These are phyloP conservation scores for Aphanomyces stellatus DNA, from an alignment of 352 stramenopile species.

Conservation along the genomic window DNA sequence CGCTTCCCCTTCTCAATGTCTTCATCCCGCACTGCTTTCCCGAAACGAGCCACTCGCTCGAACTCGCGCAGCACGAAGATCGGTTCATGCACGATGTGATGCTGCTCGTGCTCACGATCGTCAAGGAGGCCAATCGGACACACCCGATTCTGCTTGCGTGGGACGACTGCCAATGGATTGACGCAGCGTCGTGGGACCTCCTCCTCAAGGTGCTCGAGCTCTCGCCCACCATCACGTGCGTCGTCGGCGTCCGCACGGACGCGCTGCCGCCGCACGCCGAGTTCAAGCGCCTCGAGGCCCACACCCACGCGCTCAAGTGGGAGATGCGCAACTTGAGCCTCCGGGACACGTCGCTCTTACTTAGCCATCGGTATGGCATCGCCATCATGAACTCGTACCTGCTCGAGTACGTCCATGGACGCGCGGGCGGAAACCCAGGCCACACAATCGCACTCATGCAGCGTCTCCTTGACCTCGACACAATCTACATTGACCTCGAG, in stretches of 20 bases:
- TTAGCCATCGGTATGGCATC: slow-evolving; percentile 71
- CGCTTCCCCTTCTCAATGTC: slow-evolving; percentile 13
- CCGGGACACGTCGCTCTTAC: slow-evolving; percentile 59
- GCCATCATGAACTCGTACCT: slow-evolving; percentile 75
- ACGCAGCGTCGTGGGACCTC: slow-evolving; percentile 48
- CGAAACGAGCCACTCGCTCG: slow-evolving; percentile 9
- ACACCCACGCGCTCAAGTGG: slow-evolving; percentile 32
- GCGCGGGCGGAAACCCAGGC: slow-evolving; percentile 55
- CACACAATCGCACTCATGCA: slow-evolving; percentile 58
- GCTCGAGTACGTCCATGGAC: slow-evolving; percentile 58
- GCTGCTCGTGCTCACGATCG: not conserved
- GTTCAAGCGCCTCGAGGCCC: slow-evolving; percentile 36
- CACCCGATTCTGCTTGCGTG: slow-evolving; percentile 62
- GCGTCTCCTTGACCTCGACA: slow-evolving; percentile 59
- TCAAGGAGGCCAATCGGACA: slow-evolving; percentile 23
- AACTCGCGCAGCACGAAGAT: slow-evolving; percentile 5
- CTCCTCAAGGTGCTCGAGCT: slow-evolving; percentile 48
- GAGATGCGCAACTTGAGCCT: slow-evolving; percentile 52
- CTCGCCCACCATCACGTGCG: slow-evolving; percentile 43
- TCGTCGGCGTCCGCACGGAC: slow-evolving; percentile 40
- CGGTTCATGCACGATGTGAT: slow-evolving; percentile 4
- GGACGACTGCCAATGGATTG: slow-evolving; percentile 73
- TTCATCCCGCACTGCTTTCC: slow-evolving; percentile 21
- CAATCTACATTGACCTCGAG: slow-evolving; percentile 41
- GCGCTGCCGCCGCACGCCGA: slow-evolving; percentile 30